phyloP scores from a whole-genome alignment of 345 rosid genomes.

The Syzygium oleosum region DNA sequence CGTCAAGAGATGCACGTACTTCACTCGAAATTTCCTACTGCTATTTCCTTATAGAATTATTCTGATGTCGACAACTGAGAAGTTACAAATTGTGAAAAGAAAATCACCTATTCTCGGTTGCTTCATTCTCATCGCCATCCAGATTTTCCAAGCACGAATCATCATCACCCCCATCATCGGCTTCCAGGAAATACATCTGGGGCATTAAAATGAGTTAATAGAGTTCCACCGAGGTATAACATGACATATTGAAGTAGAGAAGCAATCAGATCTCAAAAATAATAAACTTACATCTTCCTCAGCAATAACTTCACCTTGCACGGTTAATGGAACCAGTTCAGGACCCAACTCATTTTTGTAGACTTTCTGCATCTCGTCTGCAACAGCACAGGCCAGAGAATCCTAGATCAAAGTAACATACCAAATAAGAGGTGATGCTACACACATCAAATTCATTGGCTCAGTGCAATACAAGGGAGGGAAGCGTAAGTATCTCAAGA shows the following conservation, averaged over 20 bases:
- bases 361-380: slow-evolving; percentile 88
- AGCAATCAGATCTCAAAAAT: neutral
- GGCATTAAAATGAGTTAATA: neutral
- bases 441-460: neutral
- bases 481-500: neutral
- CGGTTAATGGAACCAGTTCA: slow-evolving; percentile 75
- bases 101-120: slow-evolving; percentile 40
- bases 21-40: neutral
- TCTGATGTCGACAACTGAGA: neutral
- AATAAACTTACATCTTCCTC: slow-evolving; percentile 61
- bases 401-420: slow-evolving; percentile 35
- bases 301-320: slow-evolving; percentile 42
- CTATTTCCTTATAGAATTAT: neutral
- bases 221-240: neutral
- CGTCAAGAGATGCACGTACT: neutral
- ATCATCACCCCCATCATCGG: slow-evolving; percentile 44
- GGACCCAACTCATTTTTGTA: slow-evolving; percentile 82
- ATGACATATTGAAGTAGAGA: neutral
- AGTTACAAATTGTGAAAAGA: neutral
- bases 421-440: neutral
- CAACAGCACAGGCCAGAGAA: slow-evolving; percentile 87
- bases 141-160: slow-evolving; percentile 26
- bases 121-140: slow-evolving; percentile 15
- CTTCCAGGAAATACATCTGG: slow-evolving; percentile 76
- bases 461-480: neutral